Evolutionary conservation across 2,329 filamentous ascomycete species (phyloP), one percentile per base, ranked within the genome.

Genomic region (Pezicula neosporulosa): DNA sequence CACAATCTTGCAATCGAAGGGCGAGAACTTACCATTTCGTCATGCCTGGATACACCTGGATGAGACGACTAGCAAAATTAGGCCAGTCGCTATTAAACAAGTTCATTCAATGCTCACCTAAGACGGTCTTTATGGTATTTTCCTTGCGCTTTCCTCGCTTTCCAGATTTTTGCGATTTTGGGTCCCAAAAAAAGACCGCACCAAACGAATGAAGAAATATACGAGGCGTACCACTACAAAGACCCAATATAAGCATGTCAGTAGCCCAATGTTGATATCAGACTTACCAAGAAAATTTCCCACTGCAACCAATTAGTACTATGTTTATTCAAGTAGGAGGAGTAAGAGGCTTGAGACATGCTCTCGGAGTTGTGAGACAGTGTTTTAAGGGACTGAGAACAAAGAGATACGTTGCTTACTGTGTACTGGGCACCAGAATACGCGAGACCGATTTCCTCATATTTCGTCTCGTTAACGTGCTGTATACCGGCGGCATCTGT

Each of bases 211-310:
- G 41, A 44, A 24, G 41, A 44, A 3, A 44, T 21, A 15, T 44
- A 44, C 21, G 41, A 44, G 18, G 41, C 41, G 18, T 44, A 28
- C 41, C 19, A 44, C 41, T 44, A 44, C 15, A 28, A 12, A 19
- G 41, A 19, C 15, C 27, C 7, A 44, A 15, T 6, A 44, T 21
- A 13, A 21, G 21, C 21, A 24, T 44, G 18, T n/a, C 3, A 9
- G 15, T 12, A 44, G 8, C 18, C 37, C 16, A 10, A 15, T 10
- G 6, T 15, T n/a, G 15, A 27, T 5, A 3, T 27, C 15, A 18
- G n/a, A 44, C 41, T 13, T 44, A 44, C 41, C 41, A 44, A 21
- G 19, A 44, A 44, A 19, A 44, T 44, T 44, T 27, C 41, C 41
- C 19, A 44, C n/a, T n/a, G n/a, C n/a, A n/a, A n/a, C n/a, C n/a